phyloP scores from a whole-genome alignment of 1,284 basidiomycete genomes.

The Kwoniella shivajii region DNA sequence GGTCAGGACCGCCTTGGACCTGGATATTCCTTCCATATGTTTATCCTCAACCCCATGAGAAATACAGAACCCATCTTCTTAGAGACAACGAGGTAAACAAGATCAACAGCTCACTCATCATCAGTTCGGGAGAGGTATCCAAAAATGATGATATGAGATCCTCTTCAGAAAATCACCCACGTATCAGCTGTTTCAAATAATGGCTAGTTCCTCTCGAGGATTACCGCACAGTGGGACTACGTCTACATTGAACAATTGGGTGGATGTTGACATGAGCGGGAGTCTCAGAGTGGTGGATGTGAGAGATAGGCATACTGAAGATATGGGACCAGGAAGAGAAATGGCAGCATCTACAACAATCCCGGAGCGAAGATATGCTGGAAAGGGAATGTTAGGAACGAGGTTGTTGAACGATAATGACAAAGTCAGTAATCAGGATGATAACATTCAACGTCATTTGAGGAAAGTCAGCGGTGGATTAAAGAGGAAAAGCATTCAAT shows the following conservation, averaged over 20 bases:
- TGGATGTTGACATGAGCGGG: slow-evolving; percentile 1
- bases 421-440: neutral
- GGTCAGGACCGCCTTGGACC: no score
- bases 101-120: no score
- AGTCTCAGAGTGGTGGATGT: neutral
- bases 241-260: slow-evolving; percentile 3
- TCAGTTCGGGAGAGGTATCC: neutral
- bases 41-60: no score
- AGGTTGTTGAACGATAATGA: neutral
- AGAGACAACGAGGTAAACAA: no score
- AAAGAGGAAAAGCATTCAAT: slow-evolving; percentile 12
- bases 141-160: neutral
- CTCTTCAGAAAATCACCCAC: neutral
- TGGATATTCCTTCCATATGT: no score
- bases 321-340: neutral
- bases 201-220: no score
- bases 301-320: neutral
- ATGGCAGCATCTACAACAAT: neutral
- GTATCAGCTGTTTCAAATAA: no score
- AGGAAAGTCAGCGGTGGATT: neutral
- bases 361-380: neutral
- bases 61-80: no score
- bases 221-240: neutral
- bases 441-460: no score
- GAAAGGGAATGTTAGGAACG: neutral